These are phyloP conservation scores for Argentina anserina DNA, from an alignment of 306 rosid genomes.

Conservation along the genomic window DNA sequence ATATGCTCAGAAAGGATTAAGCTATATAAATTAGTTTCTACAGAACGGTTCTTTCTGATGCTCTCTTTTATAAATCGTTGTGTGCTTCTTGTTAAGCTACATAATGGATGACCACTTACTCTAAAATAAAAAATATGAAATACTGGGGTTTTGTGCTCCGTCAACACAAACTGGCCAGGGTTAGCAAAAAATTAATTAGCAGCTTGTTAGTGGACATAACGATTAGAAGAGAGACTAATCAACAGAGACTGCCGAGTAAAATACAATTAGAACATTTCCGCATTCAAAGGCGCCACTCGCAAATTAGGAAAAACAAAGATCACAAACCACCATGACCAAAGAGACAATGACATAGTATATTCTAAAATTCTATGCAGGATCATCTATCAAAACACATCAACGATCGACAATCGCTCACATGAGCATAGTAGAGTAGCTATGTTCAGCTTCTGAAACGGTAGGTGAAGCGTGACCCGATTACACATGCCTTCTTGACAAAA, in stretches of 20 bases:
- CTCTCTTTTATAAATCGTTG: too few species aligned
- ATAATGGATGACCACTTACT: too few species aligned
- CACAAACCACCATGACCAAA: background rate
- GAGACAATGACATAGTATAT: background rate
- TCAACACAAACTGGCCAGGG: background rate
- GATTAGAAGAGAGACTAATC: background rate
- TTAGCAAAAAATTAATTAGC: background rate
- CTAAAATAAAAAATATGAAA: too few species aligned
- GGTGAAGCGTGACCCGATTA: background rate
- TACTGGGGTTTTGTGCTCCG: background rate
- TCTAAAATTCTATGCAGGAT: background rate
- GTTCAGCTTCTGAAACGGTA: background rate
- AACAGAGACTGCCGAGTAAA: background rate
- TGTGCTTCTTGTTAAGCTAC: too few species aligned
- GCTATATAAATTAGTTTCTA: too few species aligned
- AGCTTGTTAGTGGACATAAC: too few species aligned
- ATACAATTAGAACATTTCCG: background rate
- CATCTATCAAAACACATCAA: background rate
- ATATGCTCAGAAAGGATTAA: too few species aligned
- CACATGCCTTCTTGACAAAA: constrained; percentile 1
- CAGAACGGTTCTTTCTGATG: too few species aligned
- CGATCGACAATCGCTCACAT: background rate
- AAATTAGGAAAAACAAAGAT: background rate
- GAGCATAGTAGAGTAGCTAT: background rate
- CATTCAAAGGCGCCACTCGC: background rate